Base-by-base conservation (phyloP, 2,329 filamentous ascomycete genomes). In the Fusarium phyllophilum region DNA sequence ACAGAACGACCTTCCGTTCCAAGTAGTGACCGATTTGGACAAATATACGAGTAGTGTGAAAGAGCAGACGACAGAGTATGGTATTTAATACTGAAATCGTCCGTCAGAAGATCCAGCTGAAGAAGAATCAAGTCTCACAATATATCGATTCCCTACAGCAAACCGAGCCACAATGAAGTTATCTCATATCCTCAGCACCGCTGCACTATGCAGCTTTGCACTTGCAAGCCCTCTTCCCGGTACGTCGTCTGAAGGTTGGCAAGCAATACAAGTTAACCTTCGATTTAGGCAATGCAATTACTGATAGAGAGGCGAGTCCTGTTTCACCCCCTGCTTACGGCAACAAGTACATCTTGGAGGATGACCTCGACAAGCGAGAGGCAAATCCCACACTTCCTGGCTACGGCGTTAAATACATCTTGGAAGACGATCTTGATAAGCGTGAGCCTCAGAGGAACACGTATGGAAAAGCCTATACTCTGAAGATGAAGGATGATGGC, bases 81-180 rank as follows among this genome's bases (percentile, higher is more conserved):
- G 7, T 56, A 48, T 39, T 24, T 42, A 44, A 42, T 38, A 20
- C 8, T 18, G 14, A 44, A 22, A 4, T 42, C 0, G 18, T n/a
- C 18, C 12, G 1, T 10, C 3, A 3, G 3, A 20, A 6, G 1
- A 24, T n/a, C 12, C 1, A 26, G 4, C 1, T 2, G 2, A 14
- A 6, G 17, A 38, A 49, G n/a, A 31, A 38, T 6, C 10, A 49
- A 38, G 12, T 22, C 9, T n/a, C 12, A 38, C 13, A n/a, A 22
- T 5, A 9, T 17, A 22, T 2, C 20, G n/a, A 12, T 12, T 7
- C 6, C 9, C 5, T 15, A 15, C 15, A 48, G 15, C 29, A 8
- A 15, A 29, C 20, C 45, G 13, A 14, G 22, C 5, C 5, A 17
- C 42, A 29, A 66, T 66, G 63, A 66, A 65, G 42, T 8, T 44